Base-by-base conservation (phyloP, 345 rosid genomes). In the Turritis glabra region DNA sequence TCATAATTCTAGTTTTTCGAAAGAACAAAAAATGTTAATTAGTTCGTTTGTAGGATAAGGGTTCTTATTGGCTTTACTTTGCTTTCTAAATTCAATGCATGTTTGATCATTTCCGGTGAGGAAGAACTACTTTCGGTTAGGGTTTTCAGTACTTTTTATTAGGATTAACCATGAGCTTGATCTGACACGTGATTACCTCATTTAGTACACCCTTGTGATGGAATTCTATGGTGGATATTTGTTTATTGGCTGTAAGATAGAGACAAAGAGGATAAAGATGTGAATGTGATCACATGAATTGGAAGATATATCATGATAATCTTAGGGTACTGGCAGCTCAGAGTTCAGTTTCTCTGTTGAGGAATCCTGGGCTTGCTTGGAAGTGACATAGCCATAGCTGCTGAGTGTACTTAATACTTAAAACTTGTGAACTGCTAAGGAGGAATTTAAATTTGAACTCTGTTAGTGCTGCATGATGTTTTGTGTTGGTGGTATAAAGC, bases 401-500 rank as follows among this genome's bases (percentile, higher is more conserved):
- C 17, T 62, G 30, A 11, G 54, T 51, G 33, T 51, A 8, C 17
- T 19, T 17, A 19, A 14, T 51, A 8, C 17, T 19, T 17, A 19
- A 14, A 26, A 2, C 17, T 51, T 73, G 55, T 63, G 19, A 51
- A 51, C 1, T 35, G 38, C 62, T 63, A 40, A 63, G 54, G 32
- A 73, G 35, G 15, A n/a, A 30, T 40, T 48, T 12, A 7, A n/a
- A 64, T 54, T 10, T 54, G 50, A 54, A 22, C 18, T 63, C 55
- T 21, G 17, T 14, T 9, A n/a, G 4, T 55, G 51, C 35, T 74
- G 66, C 53, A 51, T 5, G 27, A 12, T 55, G 51, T 41, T 53
- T 9, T 33, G 9, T 44, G 23, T 55, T 54, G 9, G 25, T 74
- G 67, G 25, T 56, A 4, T 56, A 12, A 35, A 74, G 70, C 35